These are phyloP conservation scores for Telopea speciosissima DNA, from an alignment of 177 flowering plant genomes.

Conservation along the genomic window DNA sequence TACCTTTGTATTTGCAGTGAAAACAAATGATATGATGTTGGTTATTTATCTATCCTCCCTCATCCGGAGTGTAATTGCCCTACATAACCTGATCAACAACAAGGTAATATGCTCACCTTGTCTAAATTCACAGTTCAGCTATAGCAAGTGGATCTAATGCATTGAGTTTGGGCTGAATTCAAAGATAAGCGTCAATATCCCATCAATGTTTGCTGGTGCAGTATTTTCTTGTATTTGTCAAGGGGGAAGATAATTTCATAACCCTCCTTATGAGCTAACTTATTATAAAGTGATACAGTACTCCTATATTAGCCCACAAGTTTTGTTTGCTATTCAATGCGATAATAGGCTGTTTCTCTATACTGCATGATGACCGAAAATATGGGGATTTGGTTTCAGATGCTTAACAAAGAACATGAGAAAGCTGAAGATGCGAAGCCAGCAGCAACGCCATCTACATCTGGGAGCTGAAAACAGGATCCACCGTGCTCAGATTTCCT, in stretches of 20 bases:
- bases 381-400: conserved; percentile 26
- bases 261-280: not conserved
- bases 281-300: not conserved
- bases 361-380: not conserved
- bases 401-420: conserved; percentile 80
- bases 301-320: not conserved
- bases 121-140: too few relatives aligned
- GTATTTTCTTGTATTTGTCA: too few relatives aligned
- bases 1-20: conserved; percentile 44
- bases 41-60: conserved; percentile 93
- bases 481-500: not conserved
- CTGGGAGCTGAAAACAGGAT: conserved; percentile 30
- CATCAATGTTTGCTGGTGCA: not conserved
- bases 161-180: too few relatives aligned
- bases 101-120: conserved; percentile 44
- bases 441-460: conserved; percentile 37
- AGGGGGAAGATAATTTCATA: not conserved
- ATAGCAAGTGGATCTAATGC: not conserved
- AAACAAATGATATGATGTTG: conserved; percentile 99
- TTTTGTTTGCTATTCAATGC: too few relatives aligned
- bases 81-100: conserved; percentile 94
- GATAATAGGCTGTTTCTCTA: too few relatives aligned
- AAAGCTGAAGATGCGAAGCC: conserved; percentile 76
- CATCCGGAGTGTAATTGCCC: conserved; percentile 90
- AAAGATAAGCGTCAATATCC: not conserved